Evolutionary conservation across 257 asterid genomes (phyloP).

Genomic region (Capsicum pubescens): DNA sequence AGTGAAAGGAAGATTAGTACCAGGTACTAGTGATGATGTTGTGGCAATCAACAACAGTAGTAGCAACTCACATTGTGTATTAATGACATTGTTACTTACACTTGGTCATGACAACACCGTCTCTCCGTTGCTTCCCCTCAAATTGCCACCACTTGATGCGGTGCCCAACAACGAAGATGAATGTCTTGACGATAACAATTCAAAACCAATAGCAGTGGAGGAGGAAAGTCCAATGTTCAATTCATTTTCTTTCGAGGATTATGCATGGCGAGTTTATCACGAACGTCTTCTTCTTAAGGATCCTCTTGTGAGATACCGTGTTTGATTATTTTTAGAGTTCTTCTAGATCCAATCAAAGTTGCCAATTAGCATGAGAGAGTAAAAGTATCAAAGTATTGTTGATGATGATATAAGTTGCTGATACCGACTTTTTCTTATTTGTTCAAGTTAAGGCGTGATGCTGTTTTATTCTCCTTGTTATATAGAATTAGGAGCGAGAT

Average conservation of each 20-base stretch:
- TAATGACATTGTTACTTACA: slow-evolving; percentile 63
- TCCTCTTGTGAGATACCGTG: slow-evolving; percentile 55
- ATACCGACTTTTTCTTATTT: background rate
- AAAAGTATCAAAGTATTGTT: background rate
- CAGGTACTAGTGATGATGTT: background rate
- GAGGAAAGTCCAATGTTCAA: slow-evolving; percentile 44
- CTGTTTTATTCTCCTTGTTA: background rate
- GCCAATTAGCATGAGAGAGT: background rate
- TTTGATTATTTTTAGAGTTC: slow-evolving; percentile 28
- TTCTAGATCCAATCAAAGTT: background rate
- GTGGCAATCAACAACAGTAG: background rate
- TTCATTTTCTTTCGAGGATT: slow-evolving; percentile 66
- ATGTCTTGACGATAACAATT: background rate
- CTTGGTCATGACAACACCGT: slow-evolving; percentile 59
- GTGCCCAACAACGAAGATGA: slow-evolving; percentile 29
- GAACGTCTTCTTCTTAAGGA: slow-evolving; percentile 60
- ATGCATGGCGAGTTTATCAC: slow-evolving; percentile 79
- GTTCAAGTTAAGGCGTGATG: background rate
- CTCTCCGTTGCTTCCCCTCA: slow-evolving; percentile 47
- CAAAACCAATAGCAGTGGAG: background rate
- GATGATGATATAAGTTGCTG: background rate
- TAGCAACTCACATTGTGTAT: slow-evolving; percentile 33
- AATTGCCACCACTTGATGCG: background rate
- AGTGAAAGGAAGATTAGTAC: slow-evolving; percentile 63
- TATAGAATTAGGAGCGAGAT: background rate